A percentile compares a stretch with the other conserved stretches of the same genome.
phyloP scores from a whole-genome alignment of 2,329 filamentous ascomycete genomes.

The Verticillium dahliae region DNA sequence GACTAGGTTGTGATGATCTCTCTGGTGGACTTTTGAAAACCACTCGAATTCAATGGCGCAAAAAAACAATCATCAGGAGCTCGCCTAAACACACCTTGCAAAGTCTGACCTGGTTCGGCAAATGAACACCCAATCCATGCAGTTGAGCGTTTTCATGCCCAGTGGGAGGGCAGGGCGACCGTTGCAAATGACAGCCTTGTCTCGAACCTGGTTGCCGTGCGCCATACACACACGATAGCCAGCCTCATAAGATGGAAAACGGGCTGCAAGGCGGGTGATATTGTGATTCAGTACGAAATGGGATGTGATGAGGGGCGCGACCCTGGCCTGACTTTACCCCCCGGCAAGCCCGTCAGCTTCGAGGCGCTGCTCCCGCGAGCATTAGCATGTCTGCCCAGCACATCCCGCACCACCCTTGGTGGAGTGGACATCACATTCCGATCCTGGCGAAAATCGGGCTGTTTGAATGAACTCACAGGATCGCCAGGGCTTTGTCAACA shows the following conservation, averaged over 20 bases:
- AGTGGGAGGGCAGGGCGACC: no score
- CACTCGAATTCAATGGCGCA: no score
- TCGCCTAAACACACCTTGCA: no score
- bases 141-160: no score
- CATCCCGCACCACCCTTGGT: not conserved
- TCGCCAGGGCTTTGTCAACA: not conserved
- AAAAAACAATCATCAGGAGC: no score
- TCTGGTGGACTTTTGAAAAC: no score
- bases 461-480: not conserved
- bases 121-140: no score
- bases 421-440: not conserved
- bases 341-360: not conserved
- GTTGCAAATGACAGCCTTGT: no score
- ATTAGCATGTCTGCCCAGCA: not conserved
- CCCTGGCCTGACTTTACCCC: not conserved
- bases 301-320: slow-evolving; percentile 4
- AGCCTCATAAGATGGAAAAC: not conserved
- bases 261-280: not conserved
- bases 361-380: not conserved
- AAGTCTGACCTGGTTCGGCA: no score
- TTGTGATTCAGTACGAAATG: slow-evolving; percentile 7
- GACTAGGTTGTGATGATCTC: no score
- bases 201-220: not conserved
- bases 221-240: not conserved
- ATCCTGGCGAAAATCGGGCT: not conserved